A percentile compares a stretch with the other conserved stretches of the same genome.
Conservation (phyloP, 768 basidiomycete species). For the Candolleomyces eurysporus region DNA sequence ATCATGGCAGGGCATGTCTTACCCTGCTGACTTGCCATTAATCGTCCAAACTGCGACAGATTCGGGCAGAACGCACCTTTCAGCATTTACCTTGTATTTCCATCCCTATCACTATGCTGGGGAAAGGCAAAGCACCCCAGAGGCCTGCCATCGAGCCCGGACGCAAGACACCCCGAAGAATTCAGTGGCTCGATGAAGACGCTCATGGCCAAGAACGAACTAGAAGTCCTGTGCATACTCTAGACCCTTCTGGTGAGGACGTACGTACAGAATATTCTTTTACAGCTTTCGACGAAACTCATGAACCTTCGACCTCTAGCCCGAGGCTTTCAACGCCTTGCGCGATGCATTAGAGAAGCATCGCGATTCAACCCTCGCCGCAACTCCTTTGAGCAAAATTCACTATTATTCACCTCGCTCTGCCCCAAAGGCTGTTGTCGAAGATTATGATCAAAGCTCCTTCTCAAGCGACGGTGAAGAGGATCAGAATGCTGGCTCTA, state of each 20-base stretch:
- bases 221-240: background rate
- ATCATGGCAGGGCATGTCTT: too few species aligned
- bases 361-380: background rate
- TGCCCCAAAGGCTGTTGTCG: background rate
- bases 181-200: slow-evolving; percentile 1
- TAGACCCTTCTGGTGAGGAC: background rate
- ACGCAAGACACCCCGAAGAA: slow-evolving; percentile 1
- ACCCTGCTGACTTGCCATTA: too few species aligned
- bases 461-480: background rate
- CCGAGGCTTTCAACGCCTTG: slow-evolving; percentile 2
- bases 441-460: background rate
- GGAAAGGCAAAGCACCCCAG: too few species aligned
- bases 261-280: slow-evolving; percentile 1
- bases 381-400: slow-evolving; percentile 3
- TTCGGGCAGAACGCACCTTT: too few species aligned
- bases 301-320: background rate
- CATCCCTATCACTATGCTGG: too few species aligned
- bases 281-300: background rate
- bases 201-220: background rate
- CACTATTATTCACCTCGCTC: slow-evolving; percentile 3
- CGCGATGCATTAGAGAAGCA: slow-evolving; percentile 3
- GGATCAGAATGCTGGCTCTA: background rate
- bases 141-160: background rate
- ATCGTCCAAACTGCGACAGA: too few species aligned
- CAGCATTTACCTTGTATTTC: too few species aligned